Evolutionary conservation across 2,329 filamentous ascomycete species (phyloP).

Genomic region (Fusarium stilboides): DNA sequence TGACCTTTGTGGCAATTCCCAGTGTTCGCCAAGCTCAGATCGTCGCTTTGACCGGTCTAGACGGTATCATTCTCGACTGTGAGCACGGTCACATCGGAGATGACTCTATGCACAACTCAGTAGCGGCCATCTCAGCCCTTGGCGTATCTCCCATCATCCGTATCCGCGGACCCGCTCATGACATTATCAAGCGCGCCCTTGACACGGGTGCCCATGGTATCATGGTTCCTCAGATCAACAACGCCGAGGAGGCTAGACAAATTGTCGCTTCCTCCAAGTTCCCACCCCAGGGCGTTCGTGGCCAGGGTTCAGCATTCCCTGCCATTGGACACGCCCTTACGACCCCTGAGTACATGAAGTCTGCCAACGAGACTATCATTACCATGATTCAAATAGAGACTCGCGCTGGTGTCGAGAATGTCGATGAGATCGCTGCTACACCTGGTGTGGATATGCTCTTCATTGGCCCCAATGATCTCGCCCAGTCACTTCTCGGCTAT

Average conservation of each 20-base stretch:
- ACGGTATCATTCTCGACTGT: slow-evolving; percentile 64
- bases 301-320: slow-evolving; percentile 62
- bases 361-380: slow-evolving; percentile 61
- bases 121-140: slow-evolving; percentile 20
- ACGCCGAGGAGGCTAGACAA: slow-evolving; percentile 56
- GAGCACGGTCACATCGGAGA: slow-evolving; percentile 39
- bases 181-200: slow-evolving; percentile 60
- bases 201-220: slow-evolving; percentile 62
- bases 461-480: slow-evolving; percentile 63
- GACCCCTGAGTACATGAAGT: slow-evolving; percentile 59
- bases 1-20: slow-evolving; percentile 66
- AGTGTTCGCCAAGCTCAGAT: slow-evolving; percentile 65
- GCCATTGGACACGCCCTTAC: slow-evolving; percentile 56
- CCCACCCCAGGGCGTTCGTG: slow-evolving; percentile 60
- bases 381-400: slow-evolving; percentile 64
- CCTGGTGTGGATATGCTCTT: slow-evolving; percentile 61
- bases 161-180: slow-evolving; percentile 42
- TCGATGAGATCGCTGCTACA: slow-evolving; percentile 57
- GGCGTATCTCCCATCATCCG: slow-evolving; percentile 35
- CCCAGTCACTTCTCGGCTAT: slow-evolving; percentile 58
- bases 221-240: slow-evolving; percentile 62
- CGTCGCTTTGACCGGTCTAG: slow-evolving; percentile 63
- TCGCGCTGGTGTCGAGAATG: slow-evolving; percentile 60
- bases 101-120: slow-evolving; percentile 25
- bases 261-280: slow-evolving; percentile 62